Evolutionary conservation across 352 stramenopile species (phyloP), one percentile per base, ranked within the genome.

Genomic region (Saprolegnia parasitica): DNA sequence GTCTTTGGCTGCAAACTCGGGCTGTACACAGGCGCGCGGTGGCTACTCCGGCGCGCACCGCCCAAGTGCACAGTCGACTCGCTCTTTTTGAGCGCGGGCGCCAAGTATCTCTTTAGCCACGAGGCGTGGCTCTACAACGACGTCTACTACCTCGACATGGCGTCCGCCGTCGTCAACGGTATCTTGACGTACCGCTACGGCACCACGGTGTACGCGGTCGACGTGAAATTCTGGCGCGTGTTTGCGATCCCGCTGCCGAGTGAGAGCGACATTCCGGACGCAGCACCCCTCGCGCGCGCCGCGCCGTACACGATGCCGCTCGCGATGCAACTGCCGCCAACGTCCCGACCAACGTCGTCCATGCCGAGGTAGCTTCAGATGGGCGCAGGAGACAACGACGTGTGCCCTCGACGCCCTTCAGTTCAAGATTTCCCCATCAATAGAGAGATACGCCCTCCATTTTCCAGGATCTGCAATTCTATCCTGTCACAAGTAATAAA

Each of bases 21-120:
- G 5, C 5, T 56, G 26, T 67, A 67, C 29, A 11, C n/a, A 10
- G n/a, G 2, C 11, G 15, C 5, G 26, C n/a, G 35, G 18, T 29
- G n/a, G 16, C 6, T 21, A 0, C n/a, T 35, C 63, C 11, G 60
- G 18, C 18, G 20, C 11, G 15, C 42, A 9, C 18, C 60, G 16
- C 21, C 60, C 21, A 32, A 37, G 47, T 40, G 29, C 37, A 32
- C 29, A 11, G 39, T 32, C 58, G 18, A 52, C 23, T 50, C 35
- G 24, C 46, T 66, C 4, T 66, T 50, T 26, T 24, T 66, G 46
- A 16, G n/a, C 15, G 21, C 40, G 5, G 32, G 26, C n/a, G 58
- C 58, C 58, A 66, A 66, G 46, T 66, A 52, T 23, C 16, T 64
- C 18, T 64, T 56, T 56, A 32, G 24, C 49, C 49, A 24, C 54